These are phyloP conservation scores for Obelidium mucronatum DNA, from an alignment of 192 early-diverging fungal genomes.

Conservation along the genomic window DNA sequence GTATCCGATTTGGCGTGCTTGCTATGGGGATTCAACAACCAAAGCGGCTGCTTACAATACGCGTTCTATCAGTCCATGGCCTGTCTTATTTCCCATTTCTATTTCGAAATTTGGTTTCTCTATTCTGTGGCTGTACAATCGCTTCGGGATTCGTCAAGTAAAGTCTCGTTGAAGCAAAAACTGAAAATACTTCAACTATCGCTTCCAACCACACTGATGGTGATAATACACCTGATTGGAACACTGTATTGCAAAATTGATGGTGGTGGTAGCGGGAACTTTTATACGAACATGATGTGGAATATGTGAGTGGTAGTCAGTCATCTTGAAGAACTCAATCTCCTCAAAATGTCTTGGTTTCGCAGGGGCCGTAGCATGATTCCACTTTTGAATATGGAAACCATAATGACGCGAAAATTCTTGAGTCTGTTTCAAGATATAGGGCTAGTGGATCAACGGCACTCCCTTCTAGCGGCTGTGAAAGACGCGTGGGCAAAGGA, in stretches of 20 bases:
- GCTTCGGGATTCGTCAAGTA: neutral
- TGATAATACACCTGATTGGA: neutral
- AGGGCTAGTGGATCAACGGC: no score
- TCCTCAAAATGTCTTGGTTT: no score
- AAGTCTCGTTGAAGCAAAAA: neutral
- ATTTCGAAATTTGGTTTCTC: conserved; percentile 9
- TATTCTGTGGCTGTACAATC: neutral
- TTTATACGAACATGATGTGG: conserved; percentile 17
- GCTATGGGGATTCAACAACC: neutral
- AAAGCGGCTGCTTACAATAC: neutral
- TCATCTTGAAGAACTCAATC: no score
- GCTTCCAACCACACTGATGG: neutral
- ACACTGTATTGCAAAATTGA: neutral
- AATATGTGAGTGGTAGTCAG: conserved; percentile 17
- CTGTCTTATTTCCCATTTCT: neutral
- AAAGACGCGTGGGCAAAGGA: no score
- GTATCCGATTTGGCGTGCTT: neutral
- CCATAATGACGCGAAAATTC: no score
- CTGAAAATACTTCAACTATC: neutral
- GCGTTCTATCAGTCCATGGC: neutral
- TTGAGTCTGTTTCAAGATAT: no score
- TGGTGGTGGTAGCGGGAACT: neutral
- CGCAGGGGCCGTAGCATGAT: no score
- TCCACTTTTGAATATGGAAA: no score
- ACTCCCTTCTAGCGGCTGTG: no score